Conservation (phyloP, 768 basidiomycete species). For the Leccinum subgranulosum region DNA sequence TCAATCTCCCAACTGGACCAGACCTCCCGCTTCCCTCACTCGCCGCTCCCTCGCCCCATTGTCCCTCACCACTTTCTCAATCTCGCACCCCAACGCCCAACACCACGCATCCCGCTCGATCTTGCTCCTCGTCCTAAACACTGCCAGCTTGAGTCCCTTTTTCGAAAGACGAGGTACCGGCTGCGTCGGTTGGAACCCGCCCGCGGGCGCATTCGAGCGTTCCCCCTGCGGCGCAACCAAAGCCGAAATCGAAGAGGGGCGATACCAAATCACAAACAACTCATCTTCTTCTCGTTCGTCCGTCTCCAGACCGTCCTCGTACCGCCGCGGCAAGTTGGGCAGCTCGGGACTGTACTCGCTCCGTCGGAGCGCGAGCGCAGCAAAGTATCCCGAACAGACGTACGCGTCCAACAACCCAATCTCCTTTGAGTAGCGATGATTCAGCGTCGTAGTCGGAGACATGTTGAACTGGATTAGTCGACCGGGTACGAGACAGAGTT, state of each 20-base stretch:
- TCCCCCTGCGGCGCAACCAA: neutral
- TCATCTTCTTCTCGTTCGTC: slow-evolving; percentile 87
- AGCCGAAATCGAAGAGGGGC: slow-evolving; percentile 31
- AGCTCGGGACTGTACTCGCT: slow-evolving; percentile 61
- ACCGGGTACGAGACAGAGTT: slow-evolving; percentile 73
- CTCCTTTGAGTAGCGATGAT: slow-evolving; percentile 51
- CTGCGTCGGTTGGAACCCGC: slow-evolving; percentile 12
- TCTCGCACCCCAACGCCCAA: slow-evolving; percentile 88
- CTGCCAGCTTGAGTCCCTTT: slow-evolving; percentile 54
- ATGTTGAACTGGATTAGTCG: slow-evolving; percentile 72
- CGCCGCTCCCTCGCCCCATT: slow-evolving; percentile 62
- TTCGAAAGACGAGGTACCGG: slow-evolving; percentile 48
- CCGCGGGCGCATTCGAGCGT: slow-evolving; percentile 19
- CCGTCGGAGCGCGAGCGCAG: slow-evolving; percentile 59
- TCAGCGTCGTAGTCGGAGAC: slow-evolving; percentile 52
- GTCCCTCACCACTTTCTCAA: slow-evolving; percentile 71
- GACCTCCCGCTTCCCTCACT: slow-evolving; percentile 61
- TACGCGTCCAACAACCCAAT: slow-evolving; percentile 73
- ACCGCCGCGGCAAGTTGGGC: slow-evolving; percentile 61
- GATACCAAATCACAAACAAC: slow-evolving; percentile 79
- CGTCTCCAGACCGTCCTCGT: slow-evolving; percentile 86
- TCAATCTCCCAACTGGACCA: slow-evolving; percentile 36
- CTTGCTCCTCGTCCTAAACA: slow-evolving; percentile 75
- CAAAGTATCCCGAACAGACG: slow-evolving; percentile 83
- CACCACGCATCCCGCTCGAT: slow-evolving; percentile 94